Conservation (phyloP, 768 basidiomycete species). For the Atractiella rhizophila region DNA sequence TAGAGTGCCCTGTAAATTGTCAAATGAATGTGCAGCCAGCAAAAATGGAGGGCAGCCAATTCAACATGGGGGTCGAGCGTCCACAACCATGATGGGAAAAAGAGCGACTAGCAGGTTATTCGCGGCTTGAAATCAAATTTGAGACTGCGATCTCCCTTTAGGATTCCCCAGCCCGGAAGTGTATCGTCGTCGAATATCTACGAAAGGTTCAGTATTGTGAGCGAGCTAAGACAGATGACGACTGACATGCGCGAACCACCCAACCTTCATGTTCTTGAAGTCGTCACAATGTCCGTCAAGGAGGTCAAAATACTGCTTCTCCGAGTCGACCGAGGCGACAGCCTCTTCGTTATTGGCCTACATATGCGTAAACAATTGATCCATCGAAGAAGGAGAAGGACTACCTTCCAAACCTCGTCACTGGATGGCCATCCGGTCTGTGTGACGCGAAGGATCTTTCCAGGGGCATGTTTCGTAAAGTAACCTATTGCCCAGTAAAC, state of each 20-base stretch:
- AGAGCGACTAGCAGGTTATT: slow-evolving; percentile 21
- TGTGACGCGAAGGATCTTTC: not conserved
- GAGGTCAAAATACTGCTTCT: slow-evolving; percentile 36
- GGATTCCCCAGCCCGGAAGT: slow-evolving; percentile 45
- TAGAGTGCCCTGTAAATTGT: too few species aligned
- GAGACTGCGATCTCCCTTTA: slow-evolving; percentile 23
- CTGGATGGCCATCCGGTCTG: slow-evolving; percentile 14
- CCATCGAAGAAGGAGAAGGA: too few species aligned
- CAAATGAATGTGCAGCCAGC: too few species aligned
- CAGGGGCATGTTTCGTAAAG: not conserved
- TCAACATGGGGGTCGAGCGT: too few species aligned
- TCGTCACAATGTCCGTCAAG: slow-evolving; percentile 39
- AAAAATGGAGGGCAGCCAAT: too few species aligned
- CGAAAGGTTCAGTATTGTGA: not conserved
- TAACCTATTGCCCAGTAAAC: not conserved
- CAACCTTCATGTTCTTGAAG: slow-evolving; percentile 35
- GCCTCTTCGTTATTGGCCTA: slow-evolving; percentile 55
- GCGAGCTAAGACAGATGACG: not conserved
- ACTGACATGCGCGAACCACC: slow-evolving; percentile 53
- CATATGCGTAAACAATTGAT: too few species aligned
- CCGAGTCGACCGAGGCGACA: slow-evolving; percentile 8
- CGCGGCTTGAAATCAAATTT: slow-evolving; percentile 31
- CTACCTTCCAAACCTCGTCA: slow-evolving; percentile 10
- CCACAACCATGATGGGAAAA: too few species aligned
- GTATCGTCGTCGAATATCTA: slow-evolving; percentile 25